These are phyloP conservation scores for Leptographium flavum DNA, from an alignment of 2,329 filamentous ascomycete species.

Conservation along the genomic window DNA sequence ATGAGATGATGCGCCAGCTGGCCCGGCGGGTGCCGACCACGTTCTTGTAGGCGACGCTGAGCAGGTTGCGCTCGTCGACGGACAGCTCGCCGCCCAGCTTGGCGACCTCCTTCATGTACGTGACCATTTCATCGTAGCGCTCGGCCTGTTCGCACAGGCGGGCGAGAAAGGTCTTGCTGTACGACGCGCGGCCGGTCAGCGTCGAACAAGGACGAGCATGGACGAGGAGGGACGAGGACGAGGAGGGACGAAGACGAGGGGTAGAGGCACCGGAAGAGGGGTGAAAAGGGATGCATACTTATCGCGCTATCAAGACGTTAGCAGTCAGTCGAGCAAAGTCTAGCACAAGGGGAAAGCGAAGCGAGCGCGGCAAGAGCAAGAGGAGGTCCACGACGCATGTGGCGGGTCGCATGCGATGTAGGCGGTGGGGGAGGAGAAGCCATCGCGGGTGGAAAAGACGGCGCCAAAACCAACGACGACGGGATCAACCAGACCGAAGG, in stretches of 20 bases:
- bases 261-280: not conserved
- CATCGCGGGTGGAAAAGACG: no score
- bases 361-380: no score
- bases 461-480: no score
- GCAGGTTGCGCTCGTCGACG: conserved; percentile 93
- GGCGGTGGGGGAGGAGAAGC: no score
- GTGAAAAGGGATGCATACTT: not conserved
- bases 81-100: conserved; percentile 71
- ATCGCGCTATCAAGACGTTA: not conserved
- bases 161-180: conserved; percentile 98
- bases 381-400: no score
- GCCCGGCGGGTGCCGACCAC: conserved; percentile 93
- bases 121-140: conserved; percentile 99
- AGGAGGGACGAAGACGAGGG: not conserved
- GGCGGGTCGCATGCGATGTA: no score
- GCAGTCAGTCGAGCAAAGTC: not conserved
- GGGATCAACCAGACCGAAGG: no score
- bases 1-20: conserved; percentile 96
- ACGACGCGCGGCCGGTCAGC: not conserved
- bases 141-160: conserved; percentile 99
- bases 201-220: not conserved
- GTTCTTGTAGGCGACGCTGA: conserved; percentile 98
- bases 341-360: no score
- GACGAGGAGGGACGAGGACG: not conserved
- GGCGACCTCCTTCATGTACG: conserved; percentile 99